Percentiles rank a stretch among this genome's conserved stretches.
Conservation (phyloP, 177 flowering plant species). For the Vitis hybrid region DNA sequence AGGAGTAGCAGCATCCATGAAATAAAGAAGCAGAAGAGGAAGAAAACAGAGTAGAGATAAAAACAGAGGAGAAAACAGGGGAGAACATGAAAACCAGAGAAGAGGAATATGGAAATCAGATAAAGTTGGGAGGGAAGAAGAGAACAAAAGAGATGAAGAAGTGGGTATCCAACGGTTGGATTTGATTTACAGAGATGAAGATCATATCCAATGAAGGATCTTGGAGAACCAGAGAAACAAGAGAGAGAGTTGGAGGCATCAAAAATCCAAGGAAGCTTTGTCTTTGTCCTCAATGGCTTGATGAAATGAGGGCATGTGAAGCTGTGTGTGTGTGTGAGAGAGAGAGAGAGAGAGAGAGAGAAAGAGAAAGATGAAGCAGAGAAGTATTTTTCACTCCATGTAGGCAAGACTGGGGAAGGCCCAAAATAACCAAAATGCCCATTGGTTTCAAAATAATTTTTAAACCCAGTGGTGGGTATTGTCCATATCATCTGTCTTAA, state of each 20-base stretch:
- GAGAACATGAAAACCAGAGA: conserved; percentile 18
- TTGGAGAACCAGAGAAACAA: conserved; percentile 39
- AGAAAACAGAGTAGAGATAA: conserved; percentile 1
- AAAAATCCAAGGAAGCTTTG: conserved; percentile 20
- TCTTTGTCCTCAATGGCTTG: conserved; percentile 20
- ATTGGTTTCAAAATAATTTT: neutral
- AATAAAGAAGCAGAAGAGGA: conserved; percentile 12
- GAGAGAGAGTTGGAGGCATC: conserved; percentile 1
- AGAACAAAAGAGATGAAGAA: conserved; percentile 11
- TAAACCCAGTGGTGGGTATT: neutral
- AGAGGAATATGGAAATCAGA: conserved; percentile 1
- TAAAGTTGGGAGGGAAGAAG: conserved; percentile 2
- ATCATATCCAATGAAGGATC: conserved; percentile 43
- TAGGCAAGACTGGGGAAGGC: neutral
- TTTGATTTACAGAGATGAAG: conserved; percentile 29
- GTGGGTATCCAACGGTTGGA: conserved; percentile 38
- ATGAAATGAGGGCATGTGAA: conserved; percentile 23
- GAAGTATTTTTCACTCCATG: conserved; percentile 25
- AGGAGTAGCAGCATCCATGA: conserved; percentile 46
- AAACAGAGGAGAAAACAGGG: neutral
- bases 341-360: neutral
- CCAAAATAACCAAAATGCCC: conserved; percentile 24
- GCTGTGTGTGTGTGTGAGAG: neutral
- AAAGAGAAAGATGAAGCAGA: conserved; percentile 14
- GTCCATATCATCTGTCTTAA: neutral